A percentile compares a stretch with the other conserved stretches of the same genome.
These are phyloP conservation scores for Ashbya aceris DNA, from an alignment of 1,139 yeast genomes.

Conservation along the genomic window DNA sequence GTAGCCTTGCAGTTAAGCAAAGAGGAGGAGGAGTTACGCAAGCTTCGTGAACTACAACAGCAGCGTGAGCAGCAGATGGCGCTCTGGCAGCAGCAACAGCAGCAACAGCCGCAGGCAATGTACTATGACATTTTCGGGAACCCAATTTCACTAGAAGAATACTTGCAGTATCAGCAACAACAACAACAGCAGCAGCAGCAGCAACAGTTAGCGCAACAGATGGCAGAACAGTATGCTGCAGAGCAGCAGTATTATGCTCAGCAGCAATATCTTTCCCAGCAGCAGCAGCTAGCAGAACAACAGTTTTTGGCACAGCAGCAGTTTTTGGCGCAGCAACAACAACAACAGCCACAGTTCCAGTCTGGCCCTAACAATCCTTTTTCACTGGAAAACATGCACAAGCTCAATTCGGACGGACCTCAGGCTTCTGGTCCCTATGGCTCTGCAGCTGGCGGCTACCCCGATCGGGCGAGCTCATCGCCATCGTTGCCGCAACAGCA, in stretches of 20 bases:
- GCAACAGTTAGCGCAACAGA: constrained; percentile 17
- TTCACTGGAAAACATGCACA: constrained; percentile 40
- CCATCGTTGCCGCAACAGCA: constrained; percentile 8
- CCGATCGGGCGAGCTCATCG: constrained; percentile 1
- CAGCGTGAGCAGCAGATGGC: constrained; percentile 38
- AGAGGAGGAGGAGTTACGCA: constrained; percentile 81
- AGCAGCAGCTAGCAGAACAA: constrained; percentile 23
- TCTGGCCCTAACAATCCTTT: constrained; percentile 92
- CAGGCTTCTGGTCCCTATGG: not conserved
- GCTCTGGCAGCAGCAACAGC: constrained; percentile 37
- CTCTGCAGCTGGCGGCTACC: not conserved
- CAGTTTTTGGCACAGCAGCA: constrained; percentile 17
- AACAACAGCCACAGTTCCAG: constrained; percentile 43
- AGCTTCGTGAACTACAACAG: constrained; percentile 38
- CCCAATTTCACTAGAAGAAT: constrained; percentile 46
- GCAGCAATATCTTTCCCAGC: constrained; percentile 27
- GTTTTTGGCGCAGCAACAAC: constrained; percentile 10
- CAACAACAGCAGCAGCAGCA: constrained; percentile 30
- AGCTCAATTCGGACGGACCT: not conserved
- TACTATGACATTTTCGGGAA: constrained; percentile 71
- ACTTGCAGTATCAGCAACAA: constrained; percentile 32
- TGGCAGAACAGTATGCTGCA: constrained; percentile 16
- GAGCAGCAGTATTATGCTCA: constrained; percentile 40
- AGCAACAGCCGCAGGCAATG: constrained; percentile 30
- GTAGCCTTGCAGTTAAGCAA: constrained; percentile 75